A percentile compares a stretch with the other conserved stretches of the same genome.
Evolutionary conservation across 2,329 filamentous ascomycete genomes (phyloP).

Genomic region (Aspergillus tamarii): DNA sequence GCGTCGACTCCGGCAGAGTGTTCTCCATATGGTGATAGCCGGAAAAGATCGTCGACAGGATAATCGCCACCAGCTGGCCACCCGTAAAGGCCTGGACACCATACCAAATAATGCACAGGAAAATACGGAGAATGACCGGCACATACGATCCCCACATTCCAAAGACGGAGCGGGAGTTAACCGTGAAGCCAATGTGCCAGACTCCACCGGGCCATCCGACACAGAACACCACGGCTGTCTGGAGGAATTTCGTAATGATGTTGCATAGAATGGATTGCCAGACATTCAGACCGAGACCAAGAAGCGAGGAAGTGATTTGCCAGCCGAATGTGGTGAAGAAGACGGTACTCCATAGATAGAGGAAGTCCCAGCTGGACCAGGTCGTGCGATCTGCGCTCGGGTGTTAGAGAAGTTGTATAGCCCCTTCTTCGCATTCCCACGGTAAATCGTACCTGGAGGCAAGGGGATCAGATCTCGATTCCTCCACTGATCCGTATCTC

Average conservation of each 20-base stretch:
- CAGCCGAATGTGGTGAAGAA: constrained; percentile 3
- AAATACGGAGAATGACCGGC: constrained; percentile 13
- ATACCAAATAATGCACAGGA: constrained; percentile 15
- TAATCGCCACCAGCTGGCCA: constrained; percentile 14
- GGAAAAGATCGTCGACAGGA: constrained; percentile 10
- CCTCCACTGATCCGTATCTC: constrained; percentile 1
- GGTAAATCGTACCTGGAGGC: constrained; percentile 7
- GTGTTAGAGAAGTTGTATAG: not conserved
- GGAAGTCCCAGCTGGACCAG: not conserved
- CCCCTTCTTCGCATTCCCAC: not conserved
- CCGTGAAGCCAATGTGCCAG: constrained; percentile 16
- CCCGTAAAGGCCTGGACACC: constrained; percentile 17
- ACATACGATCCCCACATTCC: constrained; percentile 16
- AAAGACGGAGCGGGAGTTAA: constrained; percentile 8
- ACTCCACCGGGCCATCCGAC: constrained; percentile 14
- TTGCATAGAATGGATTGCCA: constrained; percentile 13
- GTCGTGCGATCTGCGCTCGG: not conserved
- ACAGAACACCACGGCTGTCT: constrained; percentile 5
- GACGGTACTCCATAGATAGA: constrained; percentile 7
- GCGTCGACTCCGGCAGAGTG: constrained; percentile 6
- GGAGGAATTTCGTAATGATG: constrained; percentile 3
- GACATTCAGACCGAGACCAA: constrained; percentile 9
- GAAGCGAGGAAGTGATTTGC: constrained; percentile 6
- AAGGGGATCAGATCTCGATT: constrained; percentile 14
- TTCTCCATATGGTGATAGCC: constrained; percentile 14